Base-by-base conservation (phyloP, 257 asterid species). In the Fraxinus cuspidata region DNA sequence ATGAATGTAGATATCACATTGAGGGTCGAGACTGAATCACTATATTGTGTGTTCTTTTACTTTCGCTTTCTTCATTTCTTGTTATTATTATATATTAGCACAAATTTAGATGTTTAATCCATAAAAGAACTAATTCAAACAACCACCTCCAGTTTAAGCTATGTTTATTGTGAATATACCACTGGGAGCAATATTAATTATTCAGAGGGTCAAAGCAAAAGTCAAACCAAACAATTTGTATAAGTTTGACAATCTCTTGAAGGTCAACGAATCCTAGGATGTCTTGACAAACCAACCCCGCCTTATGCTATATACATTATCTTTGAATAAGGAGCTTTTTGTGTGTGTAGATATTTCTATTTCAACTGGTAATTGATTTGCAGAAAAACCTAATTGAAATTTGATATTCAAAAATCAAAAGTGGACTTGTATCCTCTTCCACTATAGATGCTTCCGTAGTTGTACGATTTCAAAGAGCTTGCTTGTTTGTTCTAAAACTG, bases 371-470 rank as follows among this genome's bases (percentile, higher is more conserved):
- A 12, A 42, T 0, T 12, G 18, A 42, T 27, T 27, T 63, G 69
- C 34, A 63, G 69, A 63, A 63, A 63, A 63, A 63, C 69, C 69
- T 63, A 63, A 63, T 63, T 63, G 69, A 63, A 27, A 25, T 11
- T 63, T 25, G 69, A 63, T 63, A 25, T 63, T 63, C n/a, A 63
- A 63, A 63, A 12, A 63, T 63, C 35, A 63, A 27, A 63, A 63
- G 69, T 63, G 69, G 69, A 63, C 18, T 25, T 27, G 13, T 13
- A 27, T 27, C 69, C 69, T 23, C 34, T 23, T 63, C 69, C 69
- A 63, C 28, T 63, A 63, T 63, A 63, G 69, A 63, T 10, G 69
- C 35, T 63, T 63, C 69, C 19, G 4, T 63, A 3, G 32, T 9
- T 25, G 68, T 60, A 60, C 10, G 32, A 23, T 23, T 63, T 63